Base-by-base conservation (phyloP, 176 grass and related monocot genomes). In the Raddia distichophylla region DNA sequence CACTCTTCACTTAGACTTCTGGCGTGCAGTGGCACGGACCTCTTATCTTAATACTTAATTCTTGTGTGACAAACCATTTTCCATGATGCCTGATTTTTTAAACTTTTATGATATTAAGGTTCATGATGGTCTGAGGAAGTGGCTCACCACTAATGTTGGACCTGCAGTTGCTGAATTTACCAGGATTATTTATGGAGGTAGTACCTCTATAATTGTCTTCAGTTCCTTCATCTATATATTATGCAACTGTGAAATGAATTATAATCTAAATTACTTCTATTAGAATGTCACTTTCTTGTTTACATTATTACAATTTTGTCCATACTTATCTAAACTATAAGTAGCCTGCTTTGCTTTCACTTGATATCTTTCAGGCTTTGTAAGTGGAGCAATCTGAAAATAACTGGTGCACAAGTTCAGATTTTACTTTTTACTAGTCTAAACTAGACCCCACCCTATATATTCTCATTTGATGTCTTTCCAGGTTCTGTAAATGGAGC, bases 121-220 rank as follows among this genome's bases (percentile, higher is more conserved):
- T 69, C 94, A 97, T 67, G 74, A 79, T 80, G 86, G 74, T 69
- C 78, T 97, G 43, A 97, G 94, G 46, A 80, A 97, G 85, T 97
- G 88, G 91, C 86, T 97, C 8, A 50, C 59, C 19, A 50, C 54
- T 20, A 91, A 91, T 93, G 88, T 89, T 76, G 89, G 86, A 55
- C 35, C 83, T 83, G 77, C 90, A 70, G 83, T 93, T 69, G 94
- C 94, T 85, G 78, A 85, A 71, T 87, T 89, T n/a, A 93, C 78
- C 27, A 90, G 91, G 83, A 97, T 97, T 59, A 91, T 93, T 71
- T 97, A 97, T 86, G 91, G 91, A 87, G 94, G 94, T 97, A 93
- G 10, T 20, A 27, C 18, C 20, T 75, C 50, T 75, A 69, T 48
- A 74, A 42, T 69, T 71, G 1, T 55, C 60, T 65, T 73, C 33